Conservation (phyloP, 164 flowering plant species). For the Magnolia sinica region DNA sequence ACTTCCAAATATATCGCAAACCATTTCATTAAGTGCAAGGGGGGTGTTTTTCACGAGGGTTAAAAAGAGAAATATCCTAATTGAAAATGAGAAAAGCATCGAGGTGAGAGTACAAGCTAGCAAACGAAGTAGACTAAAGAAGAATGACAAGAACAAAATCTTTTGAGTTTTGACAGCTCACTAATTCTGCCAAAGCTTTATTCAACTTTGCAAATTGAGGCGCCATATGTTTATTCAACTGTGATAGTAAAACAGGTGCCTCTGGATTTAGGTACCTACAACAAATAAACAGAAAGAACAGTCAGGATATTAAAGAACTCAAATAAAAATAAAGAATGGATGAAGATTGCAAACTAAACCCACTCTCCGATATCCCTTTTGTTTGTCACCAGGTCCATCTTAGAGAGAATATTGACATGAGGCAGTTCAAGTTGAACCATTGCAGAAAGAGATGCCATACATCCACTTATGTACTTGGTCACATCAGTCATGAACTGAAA, state of each 20-base stretch:
- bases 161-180: constrained; percentile 26
- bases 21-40: too few relatives aligned
- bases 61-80: too few relatives aligned
- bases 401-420: constrained; percentile 87
- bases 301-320: not conserved
- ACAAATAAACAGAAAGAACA: constrained; percentile 8
- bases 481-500: constrained; percentile 93
- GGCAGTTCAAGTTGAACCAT: constrained; percentile 96
- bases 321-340: not conserved
- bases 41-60: too few relatives aligned
- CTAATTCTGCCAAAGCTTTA: constrained; percentile 81
- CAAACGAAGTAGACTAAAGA: not conserved
- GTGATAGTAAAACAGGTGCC: constrained; percentile 57
- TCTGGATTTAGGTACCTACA: constrained; percentile 79
- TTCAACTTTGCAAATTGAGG: constrained; percentile 84
- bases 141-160: not conserved
- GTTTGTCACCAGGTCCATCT: constrained; percentile 89
- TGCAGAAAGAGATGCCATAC: constrained; percentile 97
- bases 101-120: too few relatives aligned
- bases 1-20: too few relatives aligned
- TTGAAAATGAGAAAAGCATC: too few relatives aligned
- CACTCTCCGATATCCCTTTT: constrained; percentile 75
- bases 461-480: constrained; percentile 94
- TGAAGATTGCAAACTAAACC: constrained; percentile 18
- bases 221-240: constrained; percentile 83